Evolutionary conservation across 1,284 basidiomycete genomes (phyloP), one percentile per base, ranked within the genome.

Genomic region (Cronartium quercuum): DNA sequence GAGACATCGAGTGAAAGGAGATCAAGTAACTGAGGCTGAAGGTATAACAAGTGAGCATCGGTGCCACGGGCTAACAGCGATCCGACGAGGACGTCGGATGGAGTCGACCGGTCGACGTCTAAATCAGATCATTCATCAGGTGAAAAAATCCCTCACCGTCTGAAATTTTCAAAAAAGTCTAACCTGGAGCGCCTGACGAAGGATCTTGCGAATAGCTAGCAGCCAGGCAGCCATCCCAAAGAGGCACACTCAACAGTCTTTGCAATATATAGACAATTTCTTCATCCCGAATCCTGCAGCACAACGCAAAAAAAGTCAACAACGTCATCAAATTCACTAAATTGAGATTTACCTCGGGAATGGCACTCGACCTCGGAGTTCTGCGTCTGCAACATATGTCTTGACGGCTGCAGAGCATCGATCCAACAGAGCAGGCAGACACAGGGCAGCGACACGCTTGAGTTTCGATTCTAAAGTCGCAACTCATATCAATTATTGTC

Each of bases 191-290:
- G 24, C 12, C 57, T 24, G 18, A 34, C 64, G 66, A 62, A 44
- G 57, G 41, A 40, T 64, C 58, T 15, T 44, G 68, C 29, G 55
- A 70, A 40, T 60, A 18, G 38, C 34, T 38, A 24, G 51, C 61
- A 41, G 29, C 47, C 12, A 92, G 82, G 1, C 87, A 87, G 0
- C 89, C 90, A 7, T 87, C 84, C 86, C 88, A 91, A 12, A 94
- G 82, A 21, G 85, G 84, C 42, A 92, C 83, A 41, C 86, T 85
- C 2, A 88, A 83, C n/a, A 95, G 82, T 77, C 91, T 90, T 60
- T 87, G 86, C 12, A 97, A 83, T 7, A 94, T 86, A 79, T 92
- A 95, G 0, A 93, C 82, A 15, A 98, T 81, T 80, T 98, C 94
- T 78, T 97, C 93, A 81, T 96, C 91, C 41, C 92, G 87, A 0